Evolutionary conservation across 2,329 filamentous ascomycete genomes (phyloP).

Genomic region (Stagonosporopsis vannaccii): DNA sequence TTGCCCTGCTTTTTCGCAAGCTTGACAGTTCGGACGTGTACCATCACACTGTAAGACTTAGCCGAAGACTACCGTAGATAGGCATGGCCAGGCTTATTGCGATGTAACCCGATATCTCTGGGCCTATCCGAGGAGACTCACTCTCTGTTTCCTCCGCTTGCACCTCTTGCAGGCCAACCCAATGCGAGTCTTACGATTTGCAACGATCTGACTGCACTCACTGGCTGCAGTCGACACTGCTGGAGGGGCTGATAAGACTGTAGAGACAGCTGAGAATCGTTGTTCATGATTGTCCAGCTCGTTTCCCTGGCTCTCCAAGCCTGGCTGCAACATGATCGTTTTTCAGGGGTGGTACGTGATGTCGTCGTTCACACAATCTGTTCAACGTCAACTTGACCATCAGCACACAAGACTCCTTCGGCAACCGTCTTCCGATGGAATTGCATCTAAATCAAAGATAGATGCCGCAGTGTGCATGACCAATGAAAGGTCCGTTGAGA

Average conservation of each 20-base stretch:
- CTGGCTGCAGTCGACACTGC: neutral
- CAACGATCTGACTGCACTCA: neutral
- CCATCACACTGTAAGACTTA: constrained; percentile 32
- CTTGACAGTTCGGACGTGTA: constrained; percentile 27
- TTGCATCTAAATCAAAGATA: neutral
- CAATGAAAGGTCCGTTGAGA: neutral
- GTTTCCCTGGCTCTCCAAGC: neutral
- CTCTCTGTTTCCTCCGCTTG: constrained; percentile 37
- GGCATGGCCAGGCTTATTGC: neutral
- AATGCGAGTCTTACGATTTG: constrained; percentile 28
- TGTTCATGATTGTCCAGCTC: neutral
- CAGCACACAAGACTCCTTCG: neutral
- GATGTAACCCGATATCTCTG: neutral
- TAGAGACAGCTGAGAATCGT: neutral
- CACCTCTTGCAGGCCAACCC: constrained; percentile 37
- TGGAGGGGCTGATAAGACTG: neutral
- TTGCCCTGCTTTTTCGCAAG: constrained; percentile 29
- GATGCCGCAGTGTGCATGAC: neutral
- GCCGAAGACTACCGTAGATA: too few species aligned
- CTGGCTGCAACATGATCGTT: neutral
- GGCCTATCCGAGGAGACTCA: constrained; percentile 10
- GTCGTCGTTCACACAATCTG: neutral
- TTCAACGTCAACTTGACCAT: neutral
- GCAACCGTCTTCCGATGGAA: neutral
- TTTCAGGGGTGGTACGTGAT: neutral